A percentile compares a stretch with the other conserved stretches of the same genome.
These are phyloP conservation scores for Tolypocladium ophioglossoides DNA, from an alignment of 2,329 filamentous ascomycete genomes.

Conservation along the genomic window DNA sequence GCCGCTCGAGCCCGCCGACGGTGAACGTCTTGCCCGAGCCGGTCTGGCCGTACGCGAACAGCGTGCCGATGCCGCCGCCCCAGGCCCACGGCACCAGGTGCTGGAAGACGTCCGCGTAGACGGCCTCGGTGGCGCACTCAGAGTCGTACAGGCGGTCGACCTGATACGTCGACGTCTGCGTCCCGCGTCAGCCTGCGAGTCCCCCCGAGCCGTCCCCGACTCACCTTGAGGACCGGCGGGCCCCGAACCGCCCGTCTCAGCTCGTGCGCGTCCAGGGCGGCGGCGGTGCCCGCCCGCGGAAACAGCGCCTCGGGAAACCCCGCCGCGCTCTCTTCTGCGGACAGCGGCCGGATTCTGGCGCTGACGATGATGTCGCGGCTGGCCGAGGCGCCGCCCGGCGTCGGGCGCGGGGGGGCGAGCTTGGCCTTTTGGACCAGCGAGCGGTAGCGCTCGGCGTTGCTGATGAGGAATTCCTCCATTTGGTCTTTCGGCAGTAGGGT, in stretches of 20 bases:
- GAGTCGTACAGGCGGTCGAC: conserved; percentile 26
- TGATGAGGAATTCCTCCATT: conserved; percentile 23
- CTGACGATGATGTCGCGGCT: conserved; percentile 22
- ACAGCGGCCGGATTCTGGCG: conserved; percentile 24
- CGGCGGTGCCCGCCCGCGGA: conserved; percentile 9
- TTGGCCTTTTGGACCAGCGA: conserved; percentile 16
- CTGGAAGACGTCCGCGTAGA: conserved; percentile 29
- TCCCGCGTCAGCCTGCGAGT: background rate
- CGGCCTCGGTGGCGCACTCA: conserved; percentile 22
- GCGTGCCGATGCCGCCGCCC: conserved; percentile 35
- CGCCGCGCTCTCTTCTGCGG: conserved; percentile 19
- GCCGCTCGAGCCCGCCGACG: conserved; percentile 28
- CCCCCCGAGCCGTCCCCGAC: background rate
- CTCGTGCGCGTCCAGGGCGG: conserved; percentile 25
- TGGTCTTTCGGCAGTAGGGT: background rate
- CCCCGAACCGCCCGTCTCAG: conserved; percentile 21
- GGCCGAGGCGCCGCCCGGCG: conserved; percentile 1
- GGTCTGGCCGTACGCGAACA: conserved; percentile 39
- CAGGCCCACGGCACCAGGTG: conserved; percentile 34
- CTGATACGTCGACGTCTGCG: conserved; percentile 21
- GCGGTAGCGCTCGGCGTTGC: conserved; percentile 17
- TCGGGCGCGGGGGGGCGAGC: conserved; percentile 6
- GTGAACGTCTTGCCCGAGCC: conserved; percentile 38
- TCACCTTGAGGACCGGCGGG: conserved; percentile 18
- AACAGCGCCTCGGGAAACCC: conserved; percentile 19